Conservation (phyloP, 441 rosid genomes). For the Erysimum pusillum region DNA sequence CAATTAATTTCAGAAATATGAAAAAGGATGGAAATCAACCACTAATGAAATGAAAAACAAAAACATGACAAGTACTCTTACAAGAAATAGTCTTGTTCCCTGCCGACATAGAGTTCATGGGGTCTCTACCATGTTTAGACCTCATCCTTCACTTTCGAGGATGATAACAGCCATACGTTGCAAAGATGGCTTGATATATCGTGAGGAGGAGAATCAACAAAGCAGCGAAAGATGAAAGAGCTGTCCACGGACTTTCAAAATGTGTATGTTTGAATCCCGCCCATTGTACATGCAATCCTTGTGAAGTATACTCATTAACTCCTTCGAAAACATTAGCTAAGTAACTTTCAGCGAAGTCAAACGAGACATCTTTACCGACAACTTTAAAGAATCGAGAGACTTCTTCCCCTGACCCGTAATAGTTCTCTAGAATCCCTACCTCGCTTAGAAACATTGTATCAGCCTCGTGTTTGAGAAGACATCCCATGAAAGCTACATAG, state of each 20-base stretch:
- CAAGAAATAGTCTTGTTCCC: neutral
- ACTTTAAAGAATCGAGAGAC: constrained; percentile 15
- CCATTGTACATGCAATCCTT: neutral
- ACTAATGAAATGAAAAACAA: no score
- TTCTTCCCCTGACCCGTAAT: constrained; percentile 35
- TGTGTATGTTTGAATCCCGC: constrained; percentile 46
- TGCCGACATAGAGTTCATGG: neutral
- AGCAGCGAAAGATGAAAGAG: constrained; percentile 64
- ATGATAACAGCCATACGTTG: constrained; percentile 29
- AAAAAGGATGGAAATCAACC: neutral
- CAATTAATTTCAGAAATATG: no score
- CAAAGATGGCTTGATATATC: constrained; percentile 51
- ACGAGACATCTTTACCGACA: neutral
- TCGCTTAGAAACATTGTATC: constrained; percentile 50
- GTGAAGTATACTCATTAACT: constrained; percentile 12
- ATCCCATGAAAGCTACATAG: constrained; percentile 60
- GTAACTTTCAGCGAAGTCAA: constrained; percentile 10
- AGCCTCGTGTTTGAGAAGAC: neutral
- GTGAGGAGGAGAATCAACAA: constrained; percentile 57
- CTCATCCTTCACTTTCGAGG: constrained; percentile 1
- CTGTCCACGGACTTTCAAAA: constrained; percentile 24
- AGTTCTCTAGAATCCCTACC: constrained; percentile 54
- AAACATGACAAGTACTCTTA: neutral
- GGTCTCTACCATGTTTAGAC: neutral
- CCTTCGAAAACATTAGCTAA: constrained; percentile 20